Base-by-base conservation (phyloP, 306 rosid genomes). In the Arachis stenosperma region DNA sequence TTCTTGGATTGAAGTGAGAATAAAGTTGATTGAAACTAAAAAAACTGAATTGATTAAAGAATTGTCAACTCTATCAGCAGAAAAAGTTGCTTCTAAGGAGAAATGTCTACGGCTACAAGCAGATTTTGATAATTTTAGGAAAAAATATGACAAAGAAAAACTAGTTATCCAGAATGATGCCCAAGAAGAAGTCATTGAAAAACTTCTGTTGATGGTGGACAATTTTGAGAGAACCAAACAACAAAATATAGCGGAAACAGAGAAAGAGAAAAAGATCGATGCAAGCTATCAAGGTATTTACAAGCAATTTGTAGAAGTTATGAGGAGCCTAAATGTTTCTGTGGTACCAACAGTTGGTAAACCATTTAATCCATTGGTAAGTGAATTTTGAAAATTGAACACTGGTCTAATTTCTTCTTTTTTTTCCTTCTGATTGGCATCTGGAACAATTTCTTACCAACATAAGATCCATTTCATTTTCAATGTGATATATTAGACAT, bases 121-220 rank as follows among this genome's bases (percentile, higher is more conserved):
- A 17, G 96, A 94, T 79, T 91, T 94, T 88, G 97, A 94, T 63
- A 94, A 94, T 78, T 94, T 86, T 53, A 88, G 97, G 75, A 94
- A 89, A 85, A 85, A 81, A 81, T 12, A 74, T 10, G 97, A 91
- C 65, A 94, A 91, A 81, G 96, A 89, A 37, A 83, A 78, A 70
- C 81, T 75, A 52, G 78, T 56, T 0, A 78, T 84, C 58, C 86
- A 86, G 82, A 78, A 79, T 7, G 75, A 89, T 3, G 90, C 96
- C 29, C 96, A 88, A 78, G 85, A 77, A 65, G 90, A 88, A 69
- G 83, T 91, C 33, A 72, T 89, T 69, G 92, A 80, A 82, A 86
- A 86, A 51, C 95, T 94, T 70, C 29, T 94, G 88, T 79, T 90
- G 55, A 85, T 94, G 91, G 92, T 90, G 75, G 99, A 94, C 85